phyloP scores from a whole-genome alignment of 176 grass and related monocot genomes.

The Guadua angustifolia region DNA sequence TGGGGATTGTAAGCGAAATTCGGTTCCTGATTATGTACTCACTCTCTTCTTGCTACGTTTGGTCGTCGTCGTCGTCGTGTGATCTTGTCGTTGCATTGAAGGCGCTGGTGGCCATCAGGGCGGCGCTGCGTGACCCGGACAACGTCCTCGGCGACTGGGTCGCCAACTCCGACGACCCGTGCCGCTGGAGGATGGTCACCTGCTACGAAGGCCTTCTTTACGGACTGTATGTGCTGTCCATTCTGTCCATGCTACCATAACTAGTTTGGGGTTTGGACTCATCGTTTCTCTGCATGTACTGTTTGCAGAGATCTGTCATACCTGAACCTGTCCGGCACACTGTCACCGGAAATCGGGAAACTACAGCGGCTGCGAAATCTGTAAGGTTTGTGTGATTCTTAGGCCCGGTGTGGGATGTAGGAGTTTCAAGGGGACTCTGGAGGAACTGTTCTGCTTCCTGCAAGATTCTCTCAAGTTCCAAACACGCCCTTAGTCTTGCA shows the following conservation, averaged over 20 bases:
- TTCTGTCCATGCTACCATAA: background rate
- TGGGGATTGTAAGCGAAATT: background rate
- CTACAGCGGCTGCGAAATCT: slow-evolving; percentile 54
- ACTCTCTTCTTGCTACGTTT: background rate
- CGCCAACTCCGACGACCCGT: slow-evolving; percentile 63
- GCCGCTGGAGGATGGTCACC: slow-evolving; percentile 69
- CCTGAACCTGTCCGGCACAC: slow-evolving; percentile 61
- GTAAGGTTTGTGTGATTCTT: slow-evolving; percentile 44
- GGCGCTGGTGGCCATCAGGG: slow-evolving; percentile 66
- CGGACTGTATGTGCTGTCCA: slow-evolving; percentile 45
- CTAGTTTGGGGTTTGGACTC: background rate
- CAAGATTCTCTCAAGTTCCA: background rate
- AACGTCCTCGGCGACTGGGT: slow-evolving; percentile 69
- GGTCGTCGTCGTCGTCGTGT: background rate
- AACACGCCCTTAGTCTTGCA: background rate
- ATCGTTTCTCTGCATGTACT: slow-evolving; percentile 33
- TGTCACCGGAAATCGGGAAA: slow-evolving; percentile 69
- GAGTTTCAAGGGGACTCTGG: background rate
- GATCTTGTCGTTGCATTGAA: slow-evolving; percentile 46
- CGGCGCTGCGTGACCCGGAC: slow-evolving; percentile 58
- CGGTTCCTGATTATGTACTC: background rate
- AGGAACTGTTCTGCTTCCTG: background rate
- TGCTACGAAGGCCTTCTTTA: slow-evolving; percentile 59
- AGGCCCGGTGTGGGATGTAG: too few relatives aligned
- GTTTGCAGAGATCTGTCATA: slow-evolving; percentile 51